phyloP scores from a whole-genome alignment of 1,284 basidiomycete genomes.

The Moniliella sp. region DNA sequence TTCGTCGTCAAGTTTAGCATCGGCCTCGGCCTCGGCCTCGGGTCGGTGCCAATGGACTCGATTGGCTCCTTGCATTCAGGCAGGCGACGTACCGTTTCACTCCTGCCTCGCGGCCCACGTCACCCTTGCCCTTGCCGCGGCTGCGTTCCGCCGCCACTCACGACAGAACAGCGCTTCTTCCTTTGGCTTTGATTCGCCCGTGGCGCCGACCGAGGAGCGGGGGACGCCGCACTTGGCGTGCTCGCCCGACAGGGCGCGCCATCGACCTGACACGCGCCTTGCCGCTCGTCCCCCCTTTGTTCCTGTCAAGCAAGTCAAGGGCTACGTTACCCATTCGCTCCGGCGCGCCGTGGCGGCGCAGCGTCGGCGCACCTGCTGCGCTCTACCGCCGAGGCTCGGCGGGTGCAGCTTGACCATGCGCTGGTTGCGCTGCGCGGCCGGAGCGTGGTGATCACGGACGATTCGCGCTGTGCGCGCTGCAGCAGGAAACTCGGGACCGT shows the following conservation, averaged over 20 bases:
- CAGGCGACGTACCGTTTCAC: conserved; percentile 13
- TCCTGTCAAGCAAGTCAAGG: conserved; percentile 52
- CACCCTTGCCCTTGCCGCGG: too few species aligned
- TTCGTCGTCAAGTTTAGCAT: too few species aligned
- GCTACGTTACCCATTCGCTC: conserved; percentile 39
- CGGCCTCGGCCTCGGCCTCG: too few species aligned
- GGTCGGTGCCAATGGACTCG: too few species aligned
- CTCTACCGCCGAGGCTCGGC: conserved; percentile 47
- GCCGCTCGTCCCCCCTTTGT: conserved; percentile 70
- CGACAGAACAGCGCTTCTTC: too few species aligned
- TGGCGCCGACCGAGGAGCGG: too few species aligned
- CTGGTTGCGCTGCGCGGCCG: conserved; percentile 55
- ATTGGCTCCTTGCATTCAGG: too few species aligned
- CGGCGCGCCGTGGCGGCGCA: conserved; percentile 8
- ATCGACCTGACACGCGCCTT: conserved; percentile 61
- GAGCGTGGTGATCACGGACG: conserved; percentile 72
- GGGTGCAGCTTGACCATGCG: conserved; percentile 49
- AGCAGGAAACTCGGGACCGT: conserved; percentile 80
- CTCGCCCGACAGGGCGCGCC: conserved; percentile 61
- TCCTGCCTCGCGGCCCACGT: too few species aligned
- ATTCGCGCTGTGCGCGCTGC: conserved; percentile 66
- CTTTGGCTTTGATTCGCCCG: too few species aligned
- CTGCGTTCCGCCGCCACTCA: too few species aligned
- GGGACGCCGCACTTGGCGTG: conserved; percentile 53
- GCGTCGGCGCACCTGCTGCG: conserved; percentile 38